Percentiles rank a stretch among this genome's conserved stretches.
Conservation (phyloP, 75 land plant species). For the Adiantum capillusveneris region DNA sequence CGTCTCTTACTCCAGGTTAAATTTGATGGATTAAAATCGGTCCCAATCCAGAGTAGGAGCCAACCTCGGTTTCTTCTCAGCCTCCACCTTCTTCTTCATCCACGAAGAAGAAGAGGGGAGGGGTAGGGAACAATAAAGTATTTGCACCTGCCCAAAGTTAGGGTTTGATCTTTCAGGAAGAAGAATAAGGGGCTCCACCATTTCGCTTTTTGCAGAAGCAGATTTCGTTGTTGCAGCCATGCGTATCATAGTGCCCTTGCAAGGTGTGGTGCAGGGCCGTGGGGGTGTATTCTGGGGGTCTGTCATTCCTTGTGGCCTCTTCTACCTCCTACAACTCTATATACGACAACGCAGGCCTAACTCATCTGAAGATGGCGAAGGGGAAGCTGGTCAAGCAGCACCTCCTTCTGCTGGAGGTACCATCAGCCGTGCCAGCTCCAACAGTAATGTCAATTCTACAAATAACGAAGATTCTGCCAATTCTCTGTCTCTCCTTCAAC, state of each 20-base stretch:
- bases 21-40: no score
- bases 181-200: no score
- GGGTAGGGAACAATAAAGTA: no score
- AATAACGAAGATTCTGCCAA: slow-evolving; percentile 7
- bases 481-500: slow-evolving; percentile 20
- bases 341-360: slow-evolving; percentile 25
- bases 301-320: slow-evolving; percentile 71
- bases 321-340: slow-evolving; percentile 82
- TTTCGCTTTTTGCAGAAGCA: no score
- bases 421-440: not conserved
- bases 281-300: slow-evolving; percentile 74
- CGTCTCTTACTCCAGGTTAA: no score
- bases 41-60: no score
- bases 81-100: no score
- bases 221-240: slow-evolving; percentile 22
- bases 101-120: no score
- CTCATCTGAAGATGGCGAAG: not conserved
- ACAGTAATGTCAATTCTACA: not conserved
- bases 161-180: no score
- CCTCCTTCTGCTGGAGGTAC: not conserved
- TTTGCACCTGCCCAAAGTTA: no score
- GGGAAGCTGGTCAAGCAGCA: not conserved
- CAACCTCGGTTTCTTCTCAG: no score
- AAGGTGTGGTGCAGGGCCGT: slow-evolving; percentile 76
- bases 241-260: slow-evolving; percentile 81